Base-by-base conservation (phyloP, 148 eudicot genomes). In the Silene uniflora region DNA sequence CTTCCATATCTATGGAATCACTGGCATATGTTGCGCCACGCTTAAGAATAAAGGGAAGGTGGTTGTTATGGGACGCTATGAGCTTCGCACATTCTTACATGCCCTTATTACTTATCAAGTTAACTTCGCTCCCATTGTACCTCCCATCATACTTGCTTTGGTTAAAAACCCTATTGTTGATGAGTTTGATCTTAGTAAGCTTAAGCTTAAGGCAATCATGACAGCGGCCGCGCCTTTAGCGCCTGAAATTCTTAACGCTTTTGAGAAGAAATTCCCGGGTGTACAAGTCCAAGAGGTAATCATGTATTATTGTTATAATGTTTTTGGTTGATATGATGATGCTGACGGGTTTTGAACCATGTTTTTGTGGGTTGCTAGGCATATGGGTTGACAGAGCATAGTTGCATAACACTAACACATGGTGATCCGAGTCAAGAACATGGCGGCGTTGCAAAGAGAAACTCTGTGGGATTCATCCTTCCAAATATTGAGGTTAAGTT, bases 151-250 rank as follows among this genome's bases (percentile, higher is more conserved):
- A 25, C 70, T 90, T 25, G 91, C 84, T 4, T 67, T 96, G 62
- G 98, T 91, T 7, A 91, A 89, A 72, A 87, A 91, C 35, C 91
- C 88, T 0, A 75, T 87, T 0, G 93, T 92, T 4, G 90, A 92
- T n/a, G 89, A 87, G 12, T 94, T 90, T 2, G 98, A 96, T 82
- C 88, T 96, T 9, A 71, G 83, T 4, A 85, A 84, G 81, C 82
- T 96, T 10, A 86, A 84, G 65, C 93, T 96, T 13, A 72, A 75
- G 62, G 84, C 99, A 1, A 79, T 96, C n/a, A 92, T 96, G 98
- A 91, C 98, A 0, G 99, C 99, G 0, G 99, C 99, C 4, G 98
- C 99, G 42, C 98, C 99, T 0, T 85, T 96, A 12, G 99, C 99
- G 0, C 99, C 99, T 0, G 98, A 96, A 82, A 87, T 96, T 10